Conservation (phyloP, 306 rosid genomes). For the Crotalaria pallida region DNA sequence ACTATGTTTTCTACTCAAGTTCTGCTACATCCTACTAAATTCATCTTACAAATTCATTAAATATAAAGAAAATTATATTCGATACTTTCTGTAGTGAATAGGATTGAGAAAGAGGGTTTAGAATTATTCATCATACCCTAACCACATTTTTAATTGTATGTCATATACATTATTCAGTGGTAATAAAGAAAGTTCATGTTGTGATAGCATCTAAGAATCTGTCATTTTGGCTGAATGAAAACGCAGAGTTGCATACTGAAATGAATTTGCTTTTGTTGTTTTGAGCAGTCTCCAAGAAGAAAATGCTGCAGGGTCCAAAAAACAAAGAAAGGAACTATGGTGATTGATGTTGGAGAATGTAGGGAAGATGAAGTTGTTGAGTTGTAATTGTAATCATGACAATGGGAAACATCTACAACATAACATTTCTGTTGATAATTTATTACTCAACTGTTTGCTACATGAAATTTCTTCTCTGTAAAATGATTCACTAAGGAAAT, state of each 20-base stretch:
- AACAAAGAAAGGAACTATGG: slow-evolving; percentile 30
- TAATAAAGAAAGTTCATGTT: background rate
- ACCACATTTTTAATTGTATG: background rate
- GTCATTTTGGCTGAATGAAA: background rate
- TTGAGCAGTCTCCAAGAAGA: slow-evolving; percentile 64
- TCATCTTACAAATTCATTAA: too few relatives aligned
- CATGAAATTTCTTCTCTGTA: background rate
- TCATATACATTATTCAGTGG: background rate
- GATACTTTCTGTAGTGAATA: too few relatives aligned
- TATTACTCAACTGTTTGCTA: background rate
- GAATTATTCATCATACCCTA: too few relatives aligned
- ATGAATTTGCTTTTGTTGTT: slow-evolving; percentile 3
- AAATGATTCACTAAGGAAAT: background rate
- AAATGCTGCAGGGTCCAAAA: slow-evolving; percentile 55
- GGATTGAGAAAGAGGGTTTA: too few relatives aligned
- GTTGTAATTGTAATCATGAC: slow-evolving; percentile 22
- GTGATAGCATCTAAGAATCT: background rate
- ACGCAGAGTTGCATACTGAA: background rate
- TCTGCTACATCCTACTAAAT: too few relatives aligned
- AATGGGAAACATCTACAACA: background rate
- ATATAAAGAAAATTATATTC: too few relatives aligned
- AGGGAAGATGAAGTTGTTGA: slow-evolving; percentile 44
- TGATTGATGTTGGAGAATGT: slow-evolving; percentile 58
- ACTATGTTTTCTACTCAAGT: too few relatives aligned
- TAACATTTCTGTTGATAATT: background rate